phyloP scores from a whole-genome alignment of 2,329 filamentous ascomycete genomes.

The Acarospora socialis region DNA sequence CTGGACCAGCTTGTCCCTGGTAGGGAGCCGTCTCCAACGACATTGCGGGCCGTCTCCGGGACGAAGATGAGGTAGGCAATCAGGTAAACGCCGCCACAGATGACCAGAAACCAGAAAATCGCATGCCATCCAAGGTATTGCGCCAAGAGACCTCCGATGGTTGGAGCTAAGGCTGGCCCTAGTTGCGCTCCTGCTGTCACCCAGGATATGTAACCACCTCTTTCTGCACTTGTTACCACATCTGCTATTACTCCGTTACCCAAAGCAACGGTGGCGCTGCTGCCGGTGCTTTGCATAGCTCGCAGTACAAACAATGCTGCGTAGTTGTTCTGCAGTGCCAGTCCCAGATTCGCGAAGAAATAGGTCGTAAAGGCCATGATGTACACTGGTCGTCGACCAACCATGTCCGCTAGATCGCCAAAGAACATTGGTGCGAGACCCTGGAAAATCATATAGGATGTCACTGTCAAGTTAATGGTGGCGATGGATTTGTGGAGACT shows the following conservation, averaged over 20 bases:
- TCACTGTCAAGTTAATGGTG: conserved; percentile 22
- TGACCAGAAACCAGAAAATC: conserved; percentile 31
- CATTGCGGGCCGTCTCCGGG: conserved; percentile 24
- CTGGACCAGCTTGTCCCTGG: conserved; percentile 24
- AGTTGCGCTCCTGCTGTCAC: conserved; percentile 12
- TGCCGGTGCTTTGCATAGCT: conserved; percentile 31
- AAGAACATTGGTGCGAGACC: conserved; percentile 39
- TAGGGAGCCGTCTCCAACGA: conserved; percentile 27
- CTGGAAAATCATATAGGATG: conserved; percentile 33
- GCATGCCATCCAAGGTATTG: conserved; percentile 26
- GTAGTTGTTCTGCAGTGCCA: conserved; percentile 27
- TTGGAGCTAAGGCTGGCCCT: conserved; percentile 23
- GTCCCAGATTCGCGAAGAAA: conserved; percentile 27
- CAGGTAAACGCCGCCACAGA: conserved; percentile 13
- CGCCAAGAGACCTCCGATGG: conserved; percentile 23
- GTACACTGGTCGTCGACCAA: conserved; percentile 37
- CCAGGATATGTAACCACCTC: conserved; percentile 26
- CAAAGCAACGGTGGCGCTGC: conserved; percentile 27
- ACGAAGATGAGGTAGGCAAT: conserved; percentile 17
- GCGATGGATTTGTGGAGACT: conserved; percentile 19
- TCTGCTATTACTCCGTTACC: conserved; percentile 28
- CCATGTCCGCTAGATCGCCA: conserved; percentile 36
- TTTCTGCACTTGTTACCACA: conserved; percentile 25
- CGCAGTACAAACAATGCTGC: conserved; percentile 24
- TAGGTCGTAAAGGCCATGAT: conserved; percentile 32